Evolutionary conservation across 768 basidiomycete species (phyloP), one percentile per base, ranked within the genome.

Genomic region (Russula foetens): DNA sequence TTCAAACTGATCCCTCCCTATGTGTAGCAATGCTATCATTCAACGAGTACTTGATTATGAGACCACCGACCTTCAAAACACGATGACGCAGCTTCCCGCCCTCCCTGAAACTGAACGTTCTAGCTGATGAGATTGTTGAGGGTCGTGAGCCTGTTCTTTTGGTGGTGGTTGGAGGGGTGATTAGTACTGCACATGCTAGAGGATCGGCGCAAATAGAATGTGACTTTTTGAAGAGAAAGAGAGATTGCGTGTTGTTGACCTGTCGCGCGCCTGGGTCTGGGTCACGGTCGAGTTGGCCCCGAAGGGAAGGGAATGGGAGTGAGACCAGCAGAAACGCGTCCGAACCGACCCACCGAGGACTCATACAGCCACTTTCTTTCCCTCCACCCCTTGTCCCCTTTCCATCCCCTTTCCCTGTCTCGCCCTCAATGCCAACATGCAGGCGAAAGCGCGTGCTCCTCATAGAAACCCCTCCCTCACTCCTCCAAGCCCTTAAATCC

Each of bases 381-480:
- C 64, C 55, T 53, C 67, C 67, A 49, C 58, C 62, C 58, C 56
- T 31, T 52, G 65, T 56, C 60, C 62, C 64, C 69, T 60, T 50
- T 54, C 56, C 68, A 53, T 49, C 48, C 65, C 59, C 56, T 58
- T 56, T 48, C 23, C 53, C 51, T n/a, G 24, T 52, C 47, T 45
- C 52, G 41, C 62, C 58, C 71, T 69, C 72, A 68, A 92, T 92
- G 90, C 90, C 90, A 67, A 90, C 88, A 69, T 92, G 89, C 76
- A 84, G 90, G 68, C 86, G 90, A 78, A 92, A 92, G 75, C 84
- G 89, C 79, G 90, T 92, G 67, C 83, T 92, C 70, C 88, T 92
- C 80, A 90, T 84, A 67, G 84, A 91, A 74, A 86, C 89, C 65
- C 83, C 88, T 54, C 80, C 82, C 48, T 74, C 81, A 66, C 84